phyloP scores from a whole-genome alignment of 2,329 filamentous ascomycete species.

The Epichloe amarillans region DNA sequence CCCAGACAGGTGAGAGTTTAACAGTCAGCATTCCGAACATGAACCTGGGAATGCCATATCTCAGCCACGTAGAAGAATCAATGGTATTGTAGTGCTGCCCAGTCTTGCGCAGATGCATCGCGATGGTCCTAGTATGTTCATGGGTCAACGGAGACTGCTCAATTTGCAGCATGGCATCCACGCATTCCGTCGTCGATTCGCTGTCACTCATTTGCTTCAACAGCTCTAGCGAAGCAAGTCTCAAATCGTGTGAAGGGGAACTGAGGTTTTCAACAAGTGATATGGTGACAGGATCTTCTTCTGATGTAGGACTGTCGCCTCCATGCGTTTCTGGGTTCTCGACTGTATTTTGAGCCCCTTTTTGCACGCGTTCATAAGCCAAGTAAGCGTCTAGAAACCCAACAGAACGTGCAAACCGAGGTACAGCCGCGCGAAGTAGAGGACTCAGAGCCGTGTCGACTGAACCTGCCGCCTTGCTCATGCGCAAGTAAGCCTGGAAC shows the following conservation, averaged over 20 bases:
- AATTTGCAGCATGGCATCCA: conserved; percentile 54
- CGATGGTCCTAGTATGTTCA: conserved; percentile 61
- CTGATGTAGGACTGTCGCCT: conserved; percentile 28
- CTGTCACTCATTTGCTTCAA: conserved; percentile 42
- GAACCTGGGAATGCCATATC: conserved; percentile 62
- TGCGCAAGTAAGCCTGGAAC: conserved; percentile 57
- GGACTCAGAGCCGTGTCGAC: conserved; percentile 50
- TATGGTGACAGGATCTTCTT: conserved; percentile 47
- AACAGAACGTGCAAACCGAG: conserved; percentile 49
- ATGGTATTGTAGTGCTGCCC: conserved; percentile 48
- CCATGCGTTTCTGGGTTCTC: conserved; percentile 20
- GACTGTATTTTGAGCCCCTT: conserved; percentile 4
- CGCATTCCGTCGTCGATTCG: conserved; percentile 12
- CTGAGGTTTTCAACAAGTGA: conserved; percentile 62
- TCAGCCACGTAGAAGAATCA: conserved; percentile 49
- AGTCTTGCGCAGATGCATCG: conserved; percentile 76
- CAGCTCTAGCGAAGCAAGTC: conserved; percentile 60
- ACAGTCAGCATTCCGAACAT: conserved; percentile 84
- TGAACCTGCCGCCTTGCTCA: conserved; percentile 45
- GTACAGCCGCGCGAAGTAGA: conserved; percentile 50
- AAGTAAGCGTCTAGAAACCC: conserved; percentile 54
- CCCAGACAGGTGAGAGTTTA: conserved; percentile 74
- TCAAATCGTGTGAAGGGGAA: conserved; percentile 59
- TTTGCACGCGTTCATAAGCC: conserved; percentile 35
- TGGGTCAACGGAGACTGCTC: conserved; percentile 70